Conservation (phyloP, 2,329 filamentous ascomycete genomes). For the Colletotrichum sp. region DNA sequence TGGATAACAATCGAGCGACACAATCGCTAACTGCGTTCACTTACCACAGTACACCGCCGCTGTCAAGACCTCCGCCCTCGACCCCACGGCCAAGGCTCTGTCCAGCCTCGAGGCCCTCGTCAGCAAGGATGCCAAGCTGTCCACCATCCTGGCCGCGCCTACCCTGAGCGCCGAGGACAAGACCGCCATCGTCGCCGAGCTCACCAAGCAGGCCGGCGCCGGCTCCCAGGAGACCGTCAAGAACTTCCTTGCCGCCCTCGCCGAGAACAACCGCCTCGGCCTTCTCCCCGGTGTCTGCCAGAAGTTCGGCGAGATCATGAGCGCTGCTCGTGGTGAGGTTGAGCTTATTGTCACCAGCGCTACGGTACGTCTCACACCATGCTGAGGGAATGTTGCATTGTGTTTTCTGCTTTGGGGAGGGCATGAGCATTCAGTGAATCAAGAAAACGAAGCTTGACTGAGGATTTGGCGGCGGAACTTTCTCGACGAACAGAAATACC, state of each 20-base stretch:
- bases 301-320: constrained; percentile 89
- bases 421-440: neutral
- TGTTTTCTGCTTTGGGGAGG: neutral
- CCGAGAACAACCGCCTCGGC: constrained; percentile 94
- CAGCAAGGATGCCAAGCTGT: constrained; percentile 84
- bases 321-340: constrained; percentile 88
- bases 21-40: constrained; percentile 43
- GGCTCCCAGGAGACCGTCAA: constrained; percentile 81
- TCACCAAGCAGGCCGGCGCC: constrained; percentile 80
- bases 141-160: constrained; percentile 76
- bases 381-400: neutral
- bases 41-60: constrained; percentile 86
- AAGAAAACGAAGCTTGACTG: neutral
- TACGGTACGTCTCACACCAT: constrained; percentile 64
- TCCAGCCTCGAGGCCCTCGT: constrained; percentile 73
- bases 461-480: neutral
- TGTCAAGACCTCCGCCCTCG: constrained; percentile 84
- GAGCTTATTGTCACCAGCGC: constrained; percentile 93
- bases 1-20: constrained; percentile 10
- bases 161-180: constrained; percentile 83
- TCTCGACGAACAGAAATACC: neutral
- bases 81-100: constrained; percentile 83
- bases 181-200: constrained; percentile 82
- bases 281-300: constrained; percentile 81
- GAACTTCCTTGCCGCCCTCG: constrained; percentile 90